Evolutionary conservation across 768 basidiomycete species (phyloP), one percentile per base, ranked within the genome.

Genomic region (Albatrellus ellisii): DNA sequence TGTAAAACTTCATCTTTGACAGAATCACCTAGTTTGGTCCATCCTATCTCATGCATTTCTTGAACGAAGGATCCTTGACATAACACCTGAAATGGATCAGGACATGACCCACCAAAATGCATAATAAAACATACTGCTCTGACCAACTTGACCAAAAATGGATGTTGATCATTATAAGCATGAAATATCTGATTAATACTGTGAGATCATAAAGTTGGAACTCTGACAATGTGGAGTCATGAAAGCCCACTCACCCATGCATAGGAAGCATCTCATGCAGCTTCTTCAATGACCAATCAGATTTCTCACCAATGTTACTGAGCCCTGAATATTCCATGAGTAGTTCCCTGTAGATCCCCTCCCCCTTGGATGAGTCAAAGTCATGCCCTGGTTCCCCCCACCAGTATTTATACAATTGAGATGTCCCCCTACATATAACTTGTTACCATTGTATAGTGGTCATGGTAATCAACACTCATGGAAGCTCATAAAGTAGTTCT

Each of bases 101-200:
- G 7, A 20, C 24, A 22, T 29, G 14, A 26, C 17, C 50, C 24
- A 18, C 22, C 9, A 9, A 12, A 25, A 14, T 20, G 14, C 7
- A 6, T 6, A 24, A 20, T 49, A 31, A 24, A 31, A 44, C 64
- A 39, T 43, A 77, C 76, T 1, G 77, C 76, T 2, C 74, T 73
- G 5, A 69, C 64, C 1, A 79, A 65, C 26, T 78, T 67, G 18
- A 75, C 56, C 0, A 75, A 78, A 48, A 72, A 79, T 0, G 64
- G 61, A 40, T 67, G 64, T 21, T 70, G 71, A 20, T 72, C 61
- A 3, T 47, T 53, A 51, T 79, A 79, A 0, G 73, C 74, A 31
- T 60, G 59, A 56, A 74, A 54, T n/a, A 76, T 62, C 28, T 65
- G 62, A 3, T 54, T 50, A 31, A 60, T 52, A 29, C 70, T 72